A percentile compares a stretch with the other conserved stretches of the same genome.
Evolutionary conservation across 2,329 filamentous ascomycete genomes (phyloP).

Genomic region (Aspergillus tubingensis): DNA sequence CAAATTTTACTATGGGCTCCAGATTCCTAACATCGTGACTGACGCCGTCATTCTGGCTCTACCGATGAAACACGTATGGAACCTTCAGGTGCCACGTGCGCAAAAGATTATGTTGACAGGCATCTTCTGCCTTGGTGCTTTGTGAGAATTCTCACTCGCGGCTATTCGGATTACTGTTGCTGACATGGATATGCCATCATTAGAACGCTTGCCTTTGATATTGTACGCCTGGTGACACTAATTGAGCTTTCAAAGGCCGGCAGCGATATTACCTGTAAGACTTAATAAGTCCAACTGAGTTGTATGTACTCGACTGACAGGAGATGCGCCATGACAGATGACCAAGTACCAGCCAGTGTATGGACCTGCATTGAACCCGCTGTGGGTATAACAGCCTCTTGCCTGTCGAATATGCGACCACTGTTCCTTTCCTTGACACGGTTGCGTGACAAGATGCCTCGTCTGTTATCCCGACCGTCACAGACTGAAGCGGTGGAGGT

Average conservation of each 20-base stretch:
- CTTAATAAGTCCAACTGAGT: background rate
- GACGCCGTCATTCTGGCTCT: constrained; percentile 32
- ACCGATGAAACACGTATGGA: constrained; percentile 30
- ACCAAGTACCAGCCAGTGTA: constrained; percentile 29
- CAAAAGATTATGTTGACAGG: constrained; percentile 27
- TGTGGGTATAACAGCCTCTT: constrained; percentile 31
- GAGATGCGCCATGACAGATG: constrained; percentile 16
- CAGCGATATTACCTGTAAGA: constrained; percentile 29
- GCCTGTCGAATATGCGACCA: constrained; percentile 32
- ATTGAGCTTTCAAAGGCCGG: constrained; percentile 25
- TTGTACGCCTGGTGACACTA: constrained; percentile 29
- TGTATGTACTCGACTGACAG: background rate
- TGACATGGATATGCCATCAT: background rate
- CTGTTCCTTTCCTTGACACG: constrained; percentile 18
- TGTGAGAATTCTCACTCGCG: constrained; percentile 17
- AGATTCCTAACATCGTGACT: constrained; percentile 33
- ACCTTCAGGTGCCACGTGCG: constrained; percentile 24
- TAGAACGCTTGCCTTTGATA: constrained; percentile 30
- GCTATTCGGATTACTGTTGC: background rate
- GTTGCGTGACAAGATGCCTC: background rate
- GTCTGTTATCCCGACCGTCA: background rate
- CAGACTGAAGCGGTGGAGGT: background rate
- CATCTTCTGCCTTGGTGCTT: constrained; percentile 30
- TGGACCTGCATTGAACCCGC: constrained; percentile 36
- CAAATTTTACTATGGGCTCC: constrained; percentile 31